Evolutionary conservation across 768 basidiomycete species (phyloP).

Genomic region (Pisolithus tinctorius): DNA sequence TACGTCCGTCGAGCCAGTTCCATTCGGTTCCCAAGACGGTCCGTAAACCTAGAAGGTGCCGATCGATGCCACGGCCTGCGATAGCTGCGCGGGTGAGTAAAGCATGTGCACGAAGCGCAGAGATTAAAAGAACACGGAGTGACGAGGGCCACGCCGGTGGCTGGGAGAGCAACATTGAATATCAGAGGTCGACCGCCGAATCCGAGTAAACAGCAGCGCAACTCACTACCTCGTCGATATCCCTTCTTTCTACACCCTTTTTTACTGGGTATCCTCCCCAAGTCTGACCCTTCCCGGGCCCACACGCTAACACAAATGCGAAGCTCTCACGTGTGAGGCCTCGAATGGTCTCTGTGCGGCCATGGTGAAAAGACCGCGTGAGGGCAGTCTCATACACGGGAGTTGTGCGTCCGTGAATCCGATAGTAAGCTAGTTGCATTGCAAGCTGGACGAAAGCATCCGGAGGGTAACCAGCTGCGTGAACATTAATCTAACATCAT

Average conservation of each 20-base stretch:
- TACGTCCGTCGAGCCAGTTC: conserved; percentile 19
- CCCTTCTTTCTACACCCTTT: neutral
- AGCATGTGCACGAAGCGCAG: conserved; percentile 67
- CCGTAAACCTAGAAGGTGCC: conserved; percentile 83
- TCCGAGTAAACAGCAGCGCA: conserved; percentile 15
- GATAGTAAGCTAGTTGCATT: conserved; percentile 87
- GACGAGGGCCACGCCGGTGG: conserved; percentile 15
- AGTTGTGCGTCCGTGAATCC: conserved; percentile 65
- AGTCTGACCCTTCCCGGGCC: conserved; percentile 10
- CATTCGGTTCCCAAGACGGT: conserved; percentile 45
- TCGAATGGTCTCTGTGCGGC: conserved; percentile 87
- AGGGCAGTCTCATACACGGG: conserved; percentile 93
- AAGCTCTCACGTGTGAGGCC: conserved; percentile 67
- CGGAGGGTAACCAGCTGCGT: conserved; percentile 47
- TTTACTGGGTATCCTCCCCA: neutral
- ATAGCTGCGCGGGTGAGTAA: conserved; percentile 70
- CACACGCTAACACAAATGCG: conserved; percentile 36
- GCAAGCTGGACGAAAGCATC: conserved; percentile 91
- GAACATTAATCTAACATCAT: neutral
- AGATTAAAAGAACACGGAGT: conserved; percentile 45
- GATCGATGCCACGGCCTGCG: conserved; percentile 79
- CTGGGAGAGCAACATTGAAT: conserved; percentile 3
- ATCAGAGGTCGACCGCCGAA: conserved; percentile 6
- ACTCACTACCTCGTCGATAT: neutral
- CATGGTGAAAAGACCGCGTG: conserved; percentile 79